phyloP scores from a whole-genome alignment of 1,284 basidiomycete genomes.

The Trichosporon asahii region DNA sequence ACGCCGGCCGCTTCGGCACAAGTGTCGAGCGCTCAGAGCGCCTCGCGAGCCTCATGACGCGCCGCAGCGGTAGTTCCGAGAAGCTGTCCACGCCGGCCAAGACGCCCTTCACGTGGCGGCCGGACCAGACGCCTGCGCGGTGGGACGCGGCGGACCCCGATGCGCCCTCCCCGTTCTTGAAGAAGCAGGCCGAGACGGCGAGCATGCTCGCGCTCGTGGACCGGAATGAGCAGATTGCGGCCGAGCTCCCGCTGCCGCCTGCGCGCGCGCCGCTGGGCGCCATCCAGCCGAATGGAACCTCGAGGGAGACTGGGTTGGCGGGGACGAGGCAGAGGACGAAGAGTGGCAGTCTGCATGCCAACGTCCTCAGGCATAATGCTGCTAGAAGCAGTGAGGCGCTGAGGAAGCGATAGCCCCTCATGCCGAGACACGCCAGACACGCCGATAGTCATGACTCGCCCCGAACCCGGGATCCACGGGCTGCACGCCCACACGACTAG shows the following conservation, averaged over 20 bases:
- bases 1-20: neutral
- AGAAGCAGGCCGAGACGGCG: constrained; percentile 5
- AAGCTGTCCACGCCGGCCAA: constrained; percentile 24
- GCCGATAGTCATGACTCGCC: too few relatives aligned
- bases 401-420: neutral
- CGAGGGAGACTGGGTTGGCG: neutral
- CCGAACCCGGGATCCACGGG: too few relatives aligned
- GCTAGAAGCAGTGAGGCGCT: constrained; percentile 4
- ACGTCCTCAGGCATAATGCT: constrained; percentile 14
- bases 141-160: constrained; percentile 46
- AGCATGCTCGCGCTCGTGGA: neutral
- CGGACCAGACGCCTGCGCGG: constrained; percentile 47
- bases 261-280: constrained; percentile 17
- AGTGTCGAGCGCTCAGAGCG: neutral
- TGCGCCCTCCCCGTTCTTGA: constrained; percentile 42
- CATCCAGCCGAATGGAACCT: constrained; percentile 16
- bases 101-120: constrained; percentile 36
- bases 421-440: too few relatives aligned
- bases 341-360: constrained; percentile 10
- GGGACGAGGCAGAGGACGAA: neutral
- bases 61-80: neutral
- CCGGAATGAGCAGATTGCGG: neutral
- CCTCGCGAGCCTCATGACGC: neutral
- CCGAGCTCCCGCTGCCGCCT: neutral
- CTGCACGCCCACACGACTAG: neutral